A percentile compares a stretch with the other conserved stretches of the same genome.
Conservation (phyloP, 352 stramenopile species). For the Peronospora farinosa region DNA sequence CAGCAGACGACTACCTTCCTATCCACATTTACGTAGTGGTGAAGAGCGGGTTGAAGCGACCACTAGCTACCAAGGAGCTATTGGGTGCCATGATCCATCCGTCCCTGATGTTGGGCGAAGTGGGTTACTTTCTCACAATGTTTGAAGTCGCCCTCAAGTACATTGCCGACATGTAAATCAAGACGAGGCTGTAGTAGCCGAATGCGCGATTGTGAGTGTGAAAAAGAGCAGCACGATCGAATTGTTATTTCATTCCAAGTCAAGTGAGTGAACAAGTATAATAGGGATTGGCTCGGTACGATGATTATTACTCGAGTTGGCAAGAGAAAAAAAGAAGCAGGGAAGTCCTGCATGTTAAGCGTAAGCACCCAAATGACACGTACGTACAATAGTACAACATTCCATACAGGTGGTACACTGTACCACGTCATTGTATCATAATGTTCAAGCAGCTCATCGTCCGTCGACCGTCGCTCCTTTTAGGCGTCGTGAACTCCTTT, state of each 20-base stretch:
- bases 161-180: constrained; percentile 69
- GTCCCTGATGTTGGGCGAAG: constrained; percentile 73
- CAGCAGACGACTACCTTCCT: constrained; percentile 77
- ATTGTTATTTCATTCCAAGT: constrained; percentile 21
- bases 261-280: constrained; percentile 36
- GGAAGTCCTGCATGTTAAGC: constrained; percentile 20
- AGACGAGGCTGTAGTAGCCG: neutral
- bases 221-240: constrained; percentile 6
- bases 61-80: constrained; percentile 65
- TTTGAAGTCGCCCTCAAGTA: constrained; percentile 85
- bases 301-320: constrained; percentile 10
- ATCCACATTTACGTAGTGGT: constrained; percentile 86
- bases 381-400: constrained; percentile 5
- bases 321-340: constrained; percentile 9
- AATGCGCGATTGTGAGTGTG: constrained; percentile 12
- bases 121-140: constrained; percentile 85
- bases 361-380: constrained; percentile 16
- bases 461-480: constrained; percentile 1
- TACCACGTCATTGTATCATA: neutral
- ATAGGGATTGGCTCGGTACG: constrained; percentile 24
- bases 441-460: constrained; percentile 23
- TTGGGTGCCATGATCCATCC: constrained; percentile 81
- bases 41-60: constrained; percentile 67
- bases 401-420: constrained; percentile 3
- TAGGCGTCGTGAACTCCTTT: constrained; percentile 8